Percentiles rank a stretch among this genome's conserved stretches.
Evolutionary conservation across 257 asterid species (phyloP).

Genomic region (Capsicum pubescens): DNA sequence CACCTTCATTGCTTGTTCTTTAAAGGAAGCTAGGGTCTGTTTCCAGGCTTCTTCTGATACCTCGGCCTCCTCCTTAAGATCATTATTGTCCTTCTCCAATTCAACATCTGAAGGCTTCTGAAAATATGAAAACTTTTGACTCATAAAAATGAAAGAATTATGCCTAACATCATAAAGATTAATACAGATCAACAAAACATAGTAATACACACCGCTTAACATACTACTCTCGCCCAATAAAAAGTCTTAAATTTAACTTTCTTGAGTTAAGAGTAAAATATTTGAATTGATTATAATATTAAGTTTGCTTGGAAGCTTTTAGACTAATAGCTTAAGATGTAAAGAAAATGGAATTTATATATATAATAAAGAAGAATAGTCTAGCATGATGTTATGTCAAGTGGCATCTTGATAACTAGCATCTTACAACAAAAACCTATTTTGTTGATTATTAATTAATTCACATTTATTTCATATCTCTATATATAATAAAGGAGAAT

Average conservation of each 20-base stretch:
- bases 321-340: background rate
- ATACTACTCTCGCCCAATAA: background rate
- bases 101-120: conserved; percentile 70
- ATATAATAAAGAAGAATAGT: too few species aligned
- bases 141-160: conserved; percentile 16
- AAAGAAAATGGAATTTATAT: background rate
- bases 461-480: too few species aligned
- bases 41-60: conserved; percentile 79
- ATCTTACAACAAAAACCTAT: too few species aligned
- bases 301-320: background rate
- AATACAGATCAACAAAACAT: background rate
- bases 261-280: conserved; percentile 22
- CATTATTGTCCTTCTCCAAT: conserved; percentile 54
- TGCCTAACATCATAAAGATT: background rate
- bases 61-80: conserved; percentile 49
- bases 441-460: too few species aligned
- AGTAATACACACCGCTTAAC: background rate
- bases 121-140: conserved; percentile 19
- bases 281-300: background rate
- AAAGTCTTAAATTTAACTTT: background rate
- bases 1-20: conserved; percentile 78
- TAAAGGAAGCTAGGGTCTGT: conserved; percentile 69
- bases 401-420: too few species aligned
- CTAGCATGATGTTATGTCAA: too few species aligned
- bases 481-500: too few species aligned